Percentiles rank a stretch among this genome's conserved stretches.
phyloP scores from a whole-genome alignment of 2,329 filamentous ascomycete species.

The Leptographium radiaticola region DNA sequence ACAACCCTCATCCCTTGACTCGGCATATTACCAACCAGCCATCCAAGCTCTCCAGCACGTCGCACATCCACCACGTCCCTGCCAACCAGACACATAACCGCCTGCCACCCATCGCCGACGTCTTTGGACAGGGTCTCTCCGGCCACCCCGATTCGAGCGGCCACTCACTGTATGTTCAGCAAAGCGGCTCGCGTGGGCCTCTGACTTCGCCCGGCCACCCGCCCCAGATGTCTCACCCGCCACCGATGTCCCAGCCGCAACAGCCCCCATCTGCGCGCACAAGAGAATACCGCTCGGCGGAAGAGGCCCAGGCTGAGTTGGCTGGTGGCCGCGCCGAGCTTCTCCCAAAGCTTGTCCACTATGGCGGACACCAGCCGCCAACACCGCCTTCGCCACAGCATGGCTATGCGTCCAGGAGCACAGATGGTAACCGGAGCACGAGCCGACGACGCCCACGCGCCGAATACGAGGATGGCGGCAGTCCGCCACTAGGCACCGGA shows the following conservation, averaged over 20 bases:
- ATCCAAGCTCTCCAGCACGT: conserved; percentile 69
- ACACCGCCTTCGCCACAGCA: conserved; percentile 74
- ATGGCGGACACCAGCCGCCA: conserved; percentile 84
- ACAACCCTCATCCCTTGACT: conserved; percentile 63
- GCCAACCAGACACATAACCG: conserved; percentile 84
- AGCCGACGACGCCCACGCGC: conserved; percentile 66
- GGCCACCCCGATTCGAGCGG: conserved; percentile 42
- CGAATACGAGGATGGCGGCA: conserved; percentile 89
- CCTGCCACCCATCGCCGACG: conserved; percentile 84
- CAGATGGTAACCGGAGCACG: conserved; percentile 41
- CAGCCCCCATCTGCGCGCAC: conserved; percentile 40
- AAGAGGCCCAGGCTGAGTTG: conserved; percentile 85
- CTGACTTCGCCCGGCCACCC: conserved; percentile 69
- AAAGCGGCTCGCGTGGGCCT: conserved; percentile 53
- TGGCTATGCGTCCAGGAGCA: conserved; percentile 23
- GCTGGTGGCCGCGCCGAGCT: conserved; percentile 87
- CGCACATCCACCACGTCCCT: conserved; percentile 82
- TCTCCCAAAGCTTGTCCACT: conserved; percentile 87
- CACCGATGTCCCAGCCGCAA: conserved; percentile 12
- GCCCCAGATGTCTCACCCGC: conserved; percentile 26
- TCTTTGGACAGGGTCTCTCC: conserved; percentile 72
- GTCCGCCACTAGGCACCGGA: conserved; percentile 68
- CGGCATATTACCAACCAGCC: conserved; percentile 71
- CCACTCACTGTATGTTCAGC: conserved; percentile 41
- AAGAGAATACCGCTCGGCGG: conserved; percentile 86